A percentile compares a stretch with the other conserved stretches of the same genome.
phyloP scores from a whole-genome alignment of 768 basidiomycete genomes.

The Boletus coccyginus region DNA sequence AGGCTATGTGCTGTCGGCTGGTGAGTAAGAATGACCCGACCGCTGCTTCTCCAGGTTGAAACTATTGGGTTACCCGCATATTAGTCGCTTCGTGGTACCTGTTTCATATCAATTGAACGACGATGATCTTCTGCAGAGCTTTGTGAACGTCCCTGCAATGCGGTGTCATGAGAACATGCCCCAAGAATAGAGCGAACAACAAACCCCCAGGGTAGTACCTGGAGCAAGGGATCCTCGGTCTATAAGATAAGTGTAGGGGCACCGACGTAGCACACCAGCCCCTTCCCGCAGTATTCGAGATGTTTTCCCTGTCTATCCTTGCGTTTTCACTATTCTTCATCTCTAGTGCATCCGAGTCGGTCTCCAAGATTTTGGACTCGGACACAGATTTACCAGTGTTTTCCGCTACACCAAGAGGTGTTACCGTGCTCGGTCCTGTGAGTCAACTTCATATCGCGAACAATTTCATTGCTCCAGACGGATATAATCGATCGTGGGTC shows the following conservation, averaged over 20 bases:
- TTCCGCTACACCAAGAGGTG: not conserved
- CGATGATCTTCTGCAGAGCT: no score
- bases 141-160: no score
- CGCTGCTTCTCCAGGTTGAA: no score
- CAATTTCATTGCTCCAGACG: conserved; percentile 20
- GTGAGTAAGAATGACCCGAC: no score
- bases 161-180: no score
- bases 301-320: conserved; percentile 1
- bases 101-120: no score
- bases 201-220: no score
- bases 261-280: not conserved
- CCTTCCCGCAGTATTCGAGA: not conserved
- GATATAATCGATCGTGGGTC: not conserved
- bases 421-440: conserved; percentile 11
- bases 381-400: not conserved
- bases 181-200: no score
- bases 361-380: not conserved
- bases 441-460: conserved; percentile 35
- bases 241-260: not conserved
- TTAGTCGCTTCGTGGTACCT: no score
- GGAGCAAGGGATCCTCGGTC: no score
- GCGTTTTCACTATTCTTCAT: not conserved
- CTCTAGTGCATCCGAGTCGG: not conserved
- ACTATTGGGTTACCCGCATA: no score
- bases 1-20: no score